phyloP scores from a whole-genome alignment of 495 filamentous ascomycete genomes.

The Oidiodendron maius region DNA sequence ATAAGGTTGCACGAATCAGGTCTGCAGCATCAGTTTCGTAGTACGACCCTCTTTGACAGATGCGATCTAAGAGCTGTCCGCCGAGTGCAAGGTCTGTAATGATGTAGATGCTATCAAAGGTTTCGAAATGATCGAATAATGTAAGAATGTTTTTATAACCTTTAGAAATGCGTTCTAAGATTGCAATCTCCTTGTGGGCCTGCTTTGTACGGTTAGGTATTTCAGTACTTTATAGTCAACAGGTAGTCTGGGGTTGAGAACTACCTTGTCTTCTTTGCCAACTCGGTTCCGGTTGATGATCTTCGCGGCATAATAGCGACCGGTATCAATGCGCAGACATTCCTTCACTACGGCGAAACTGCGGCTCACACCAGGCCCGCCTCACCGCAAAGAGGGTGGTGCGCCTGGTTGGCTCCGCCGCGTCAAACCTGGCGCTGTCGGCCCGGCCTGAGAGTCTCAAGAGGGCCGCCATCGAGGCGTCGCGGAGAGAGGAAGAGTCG shows the following conservation, averaged over 20 bases:
- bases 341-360: conserved; percentile 99
- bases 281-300: conserved; percentile 98
- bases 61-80: conserved; percentile 96
- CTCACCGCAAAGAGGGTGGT: too few species aligned
- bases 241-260: conserved; percentile 30
- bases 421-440: too few species aligned
- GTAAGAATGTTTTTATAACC: conserved; percentile 97
- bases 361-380: too few species aligned
- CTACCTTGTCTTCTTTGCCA: conserved; percentile 98
- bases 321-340: conserved; percentile 97
- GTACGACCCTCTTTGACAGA: conserved; percentile 96
- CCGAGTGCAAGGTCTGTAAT: conserved; percentile 96
- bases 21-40: conserved; percentile 96
- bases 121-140: conserved; percentile 98
- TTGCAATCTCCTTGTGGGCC: conserved; percentile 97
- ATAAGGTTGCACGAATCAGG: conserved; percentile 88
- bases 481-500: too few species aligned
- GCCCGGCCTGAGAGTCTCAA: too few species aligned
- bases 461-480: too few species aligned
- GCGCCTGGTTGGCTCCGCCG: too few species aligned
- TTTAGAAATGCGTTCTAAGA: conserved; percentile 94
- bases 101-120: conserved; percentile 97
- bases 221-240: background rate
- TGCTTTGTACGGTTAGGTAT: conserved; percentile 30
- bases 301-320: conserved; percentile 96